phyloP scores from a whole-genome alignment of 2,329 filamentous ascomycete genomes.

The Cytospora piceicola region DNA sequence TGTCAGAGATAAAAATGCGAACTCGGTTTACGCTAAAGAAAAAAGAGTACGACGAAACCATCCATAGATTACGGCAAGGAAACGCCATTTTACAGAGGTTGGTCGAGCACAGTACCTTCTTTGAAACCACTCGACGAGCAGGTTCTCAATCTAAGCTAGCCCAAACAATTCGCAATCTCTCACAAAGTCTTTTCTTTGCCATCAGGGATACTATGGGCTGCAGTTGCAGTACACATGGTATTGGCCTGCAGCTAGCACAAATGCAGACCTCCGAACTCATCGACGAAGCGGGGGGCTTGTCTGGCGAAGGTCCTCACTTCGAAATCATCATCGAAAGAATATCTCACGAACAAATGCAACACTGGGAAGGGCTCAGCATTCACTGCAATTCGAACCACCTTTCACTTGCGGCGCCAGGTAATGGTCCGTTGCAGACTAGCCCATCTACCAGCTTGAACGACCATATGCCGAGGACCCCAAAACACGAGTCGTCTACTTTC shows the following conservation, averaged over 20 bases:
- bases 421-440: too few species aligned
- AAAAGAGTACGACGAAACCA: not conserved
- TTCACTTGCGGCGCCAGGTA: not conserved
- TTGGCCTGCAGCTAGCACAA: not conserved
- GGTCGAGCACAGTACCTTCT: not conserved
- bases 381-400: not conserved
- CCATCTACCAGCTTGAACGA: too few species aligned
- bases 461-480: too few species aligned
- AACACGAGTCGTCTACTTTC: too few species aligned
- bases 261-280: too few species aligned
- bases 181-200: not conserved
- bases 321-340: not conserved
- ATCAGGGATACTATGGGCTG: not conserved
- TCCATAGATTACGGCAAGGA: not conserved
- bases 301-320: not conserved
- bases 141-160: not conserved
- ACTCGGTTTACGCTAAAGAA: not conserved
- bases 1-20: not conserved
- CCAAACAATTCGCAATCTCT: not conserved
- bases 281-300: not conserved
- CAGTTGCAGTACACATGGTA: not conserved
- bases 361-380: not conserved
- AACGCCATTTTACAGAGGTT: not conserved
- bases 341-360: not conserved
- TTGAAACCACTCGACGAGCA: not conserved